These are phyloP conservation scores for Leccinellum luteum DNA, from an alignment of 768 basidiomycete genomes.

Conservation along the genomic window DNA sequence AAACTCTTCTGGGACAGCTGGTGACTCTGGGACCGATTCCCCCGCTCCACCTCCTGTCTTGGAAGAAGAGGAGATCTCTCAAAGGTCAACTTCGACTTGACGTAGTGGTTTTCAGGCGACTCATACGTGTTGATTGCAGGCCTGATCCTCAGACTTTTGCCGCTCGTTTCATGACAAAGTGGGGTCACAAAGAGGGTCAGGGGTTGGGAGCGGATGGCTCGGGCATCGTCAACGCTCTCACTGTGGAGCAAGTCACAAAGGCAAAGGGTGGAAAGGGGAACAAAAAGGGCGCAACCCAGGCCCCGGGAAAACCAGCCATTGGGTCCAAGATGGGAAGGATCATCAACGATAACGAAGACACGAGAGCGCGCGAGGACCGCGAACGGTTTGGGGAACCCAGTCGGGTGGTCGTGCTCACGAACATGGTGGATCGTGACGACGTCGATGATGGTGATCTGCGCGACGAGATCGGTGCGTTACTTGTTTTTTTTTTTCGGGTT, in stretches of 20 bases:
- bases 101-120: neutral
- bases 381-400: slow-evolving; percentile 87
- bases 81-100: slow-evolving; percentile 10
- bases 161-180: slow-evolving; percentile 89
- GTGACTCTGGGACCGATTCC: slow-evolving; percentile 24
- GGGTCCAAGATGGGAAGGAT: slow-evolving; percentile 83
- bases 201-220: slow-evolving; percentile 82
- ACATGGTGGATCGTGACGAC: slow-evolving; percentile 85
- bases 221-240: slow-evolving; percentile 87
- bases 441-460: slow-evolving; percentile 80
- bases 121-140: slow-evolving; percentile 21
- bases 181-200: slow-evolving; percentile 93
- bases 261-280: slow-evolving; percentile 37
- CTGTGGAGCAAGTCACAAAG: slow-evolving; percentile 62
- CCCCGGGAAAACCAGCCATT: slow-evolving; percentile 38
- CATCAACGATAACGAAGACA: slow-evolving; percentile 87
- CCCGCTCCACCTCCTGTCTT: slow-evolving; percentile 28
- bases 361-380: slow-evolving; percentile 70
- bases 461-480: slow-evolving; percentile 77
- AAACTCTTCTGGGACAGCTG: slow-evolving; percentile 19
- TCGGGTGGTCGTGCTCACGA: slow-evolving; percentile 84
- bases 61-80: slow-evolving; percentile 29
- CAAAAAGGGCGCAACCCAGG: slow-evolving; percentile 36
- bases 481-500: neutral
- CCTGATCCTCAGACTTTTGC: slow-evolving; percentile 76